Conservation (phyloP, 306 rosid genomes). For the Citrullus colocynthis region DNA sequence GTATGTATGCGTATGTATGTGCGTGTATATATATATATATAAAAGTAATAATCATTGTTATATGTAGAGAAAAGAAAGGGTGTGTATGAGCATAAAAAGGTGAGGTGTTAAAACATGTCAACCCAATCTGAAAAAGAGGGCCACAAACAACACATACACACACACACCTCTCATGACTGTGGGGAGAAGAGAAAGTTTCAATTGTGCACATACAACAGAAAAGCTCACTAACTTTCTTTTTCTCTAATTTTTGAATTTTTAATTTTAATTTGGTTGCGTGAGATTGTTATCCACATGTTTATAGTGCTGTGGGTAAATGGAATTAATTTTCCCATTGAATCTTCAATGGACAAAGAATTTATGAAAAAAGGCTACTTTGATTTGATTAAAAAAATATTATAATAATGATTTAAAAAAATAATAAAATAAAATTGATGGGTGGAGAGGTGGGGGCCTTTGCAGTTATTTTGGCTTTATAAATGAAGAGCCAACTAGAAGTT, state of each 20-base stretch:
- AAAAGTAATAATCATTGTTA: not conserved
- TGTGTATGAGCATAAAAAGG: not conserved
- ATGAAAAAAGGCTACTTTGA: constrained; percentile 1
- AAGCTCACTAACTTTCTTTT: not conserved
- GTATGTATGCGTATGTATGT: not conserved
- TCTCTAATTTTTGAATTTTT: not conserved
- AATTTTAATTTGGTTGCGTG: not conserved
- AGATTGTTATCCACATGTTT: constrained; percentile 13
- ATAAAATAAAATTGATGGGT: not conserved
- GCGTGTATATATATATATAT: not conserved
- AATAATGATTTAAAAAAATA: not conserved
- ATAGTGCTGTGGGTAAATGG: constrained; percentile 9
- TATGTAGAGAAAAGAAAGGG: not conserved
- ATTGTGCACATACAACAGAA: constrained; percentile 8
- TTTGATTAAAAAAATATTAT: not conserved
- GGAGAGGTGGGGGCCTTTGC: constrained; percentile 10
- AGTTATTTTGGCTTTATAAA: constrained; percentile 11
- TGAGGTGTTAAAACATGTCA: not conserved
- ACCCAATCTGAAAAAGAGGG: not conserved
- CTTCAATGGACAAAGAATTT: not conserved
- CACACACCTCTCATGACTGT: constrained; percentile 1
- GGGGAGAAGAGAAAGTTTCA: not conserved
- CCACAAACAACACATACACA: not conserved
- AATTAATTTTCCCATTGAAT: not conserved
- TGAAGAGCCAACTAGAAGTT: not conserved